Evolutionary conservation across 768 basidiomycete genomes (phyloP), one percentile per base, ranked within the genome.

Genomic region (Macrolepiota albuminosa): DNA sequence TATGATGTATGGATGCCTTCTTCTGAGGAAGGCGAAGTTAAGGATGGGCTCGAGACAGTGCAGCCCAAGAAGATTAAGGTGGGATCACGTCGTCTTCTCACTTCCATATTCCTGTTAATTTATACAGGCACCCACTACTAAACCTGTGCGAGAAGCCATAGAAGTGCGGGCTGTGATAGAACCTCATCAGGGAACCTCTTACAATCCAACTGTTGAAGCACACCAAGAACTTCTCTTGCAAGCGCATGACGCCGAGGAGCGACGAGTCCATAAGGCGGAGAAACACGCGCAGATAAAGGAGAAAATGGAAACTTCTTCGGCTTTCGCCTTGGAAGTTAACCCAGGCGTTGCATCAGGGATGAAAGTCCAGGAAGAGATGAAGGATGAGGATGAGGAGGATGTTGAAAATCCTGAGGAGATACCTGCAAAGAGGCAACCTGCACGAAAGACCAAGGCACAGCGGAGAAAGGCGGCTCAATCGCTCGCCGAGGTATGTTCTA

Each of bases 101-200:
- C 26, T 40, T 18, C 29, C 14, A 39, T 36, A 40, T 10, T 4
- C 37, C 18, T 29, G 2, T 2, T 40, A 18, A 40, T 13, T 51
- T 26, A 34, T 2, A 60, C 42, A 88, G 85, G 74, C 81, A 46
- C 87, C 87, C 6, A 64, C 74, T 0, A 70, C 76, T 3, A 68
- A 69, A 10, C 77, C 81, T 56, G 79, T 80, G 0, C 80, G 71
- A 46, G 82, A 82, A 24, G 58, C 71, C 24, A 92, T 92, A 60
- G 77, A 81, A 9, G 63, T 89, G 0, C 84, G 88, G 1, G 88
- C 91, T 0, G 82, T 93, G 0, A 66, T 76, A 1, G 74, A 85
- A 3, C 95, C 95, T 0, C 91, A 91, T 64, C 84, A 84, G 36
- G 95, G 95, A 21, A 82, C 88, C 3, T 95, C 93, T 18, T 98